A percentile compares a stretch with the other conserved stretches of the same genome.
Conservation (phyloP, 257 asterid species). For the Paraleonurus japonicus region DNA sequence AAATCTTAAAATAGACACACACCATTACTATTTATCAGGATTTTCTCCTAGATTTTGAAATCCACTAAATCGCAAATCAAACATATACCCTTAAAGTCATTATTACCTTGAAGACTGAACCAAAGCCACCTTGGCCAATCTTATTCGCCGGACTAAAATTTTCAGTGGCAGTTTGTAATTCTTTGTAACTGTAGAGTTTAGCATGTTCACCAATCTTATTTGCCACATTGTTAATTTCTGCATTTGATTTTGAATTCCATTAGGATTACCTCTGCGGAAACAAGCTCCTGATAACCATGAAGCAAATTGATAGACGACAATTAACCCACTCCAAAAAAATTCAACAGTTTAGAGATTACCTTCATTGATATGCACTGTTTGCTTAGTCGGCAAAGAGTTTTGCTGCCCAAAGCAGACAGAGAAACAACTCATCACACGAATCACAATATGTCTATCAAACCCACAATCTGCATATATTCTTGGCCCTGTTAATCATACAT, state of each 20-base stretch:
- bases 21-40: no score
- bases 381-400: constrained; percentile 30
- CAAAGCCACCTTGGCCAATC: constrained; percentile 94
- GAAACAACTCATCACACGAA: constrained; percentile 54
- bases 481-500: constrained; percentile 14
- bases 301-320: constrained; percentile 6
- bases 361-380: constrained; percentile 41
- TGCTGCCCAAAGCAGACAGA: constrained; percentile 36
- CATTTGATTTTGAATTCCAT: constrained; percentile 31
- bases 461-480: constrained; percentile 14
- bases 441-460: constrained; percentile 17
- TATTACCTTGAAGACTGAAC: constrained; percentile 81
- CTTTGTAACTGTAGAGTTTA: constrained; percentile 58
- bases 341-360: constrained; percentile 41
- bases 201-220: constrained; percentile 33
- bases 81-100: neutral
- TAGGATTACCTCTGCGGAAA: constrained; percentile 12
- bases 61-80: neutral
- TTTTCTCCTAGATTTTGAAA: no score
- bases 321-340: constrained; percentile 5
- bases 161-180: constrained; percentile 60
- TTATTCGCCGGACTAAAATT: constrained; percentile 57
- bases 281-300: no score
- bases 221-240: constrained; percentile 59
- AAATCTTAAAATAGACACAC: no score